Conservation (phyloP, 768 basidiomycete genomes). For the Agrocybe praecox region DNA sequence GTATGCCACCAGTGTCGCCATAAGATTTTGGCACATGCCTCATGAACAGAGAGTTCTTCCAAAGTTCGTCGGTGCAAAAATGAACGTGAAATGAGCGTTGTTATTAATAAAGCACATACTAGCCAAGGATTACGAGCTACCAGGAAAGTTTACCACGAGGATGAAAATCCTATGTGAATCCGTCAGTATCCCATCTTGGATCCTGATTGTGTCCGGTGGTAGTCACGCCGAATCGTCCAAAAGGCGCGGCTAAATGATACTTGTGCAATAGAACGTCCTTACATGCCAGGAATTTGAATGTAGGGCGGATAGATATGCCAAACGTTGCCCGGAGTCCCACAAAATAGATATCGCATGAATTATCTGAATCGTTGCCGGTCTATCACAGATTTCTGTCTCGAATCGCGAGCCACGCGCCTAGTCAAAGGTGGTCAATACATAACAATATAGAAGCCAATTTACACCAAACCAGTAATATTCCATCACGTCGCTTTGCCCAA, state of each 20-base stretch:
- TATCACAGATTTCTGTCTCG: constrained; percentile 78
- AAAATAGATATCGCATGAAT: constrained; percentile 3
- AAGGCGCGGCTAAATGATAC: background rate
- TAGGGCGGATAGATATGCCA: background rate
- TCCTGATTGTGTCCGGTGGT: background rate
- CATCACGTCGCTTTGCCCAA: constrained; percentile 91
- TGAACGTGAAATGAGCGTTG: background rate
- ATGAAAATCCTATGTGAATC: background rate
- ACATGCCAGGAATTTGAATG: background rate
- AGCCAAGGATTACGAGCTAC: background rate
- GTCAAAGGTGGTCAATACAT: constrained; percentile 5
- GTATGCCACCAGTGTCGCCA: background rate
- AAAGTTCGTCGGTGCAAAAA: background rate
- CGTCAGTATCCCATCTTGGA: background rate
- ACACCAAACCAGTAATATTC: constrained; percentile 85
- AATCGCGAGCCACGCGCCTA: constrained; percentile 80
- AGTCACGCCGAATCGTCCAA: background rate
- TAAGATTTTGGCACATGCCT: background rate
- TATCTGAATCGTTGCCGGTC: constrained; percentile 70
- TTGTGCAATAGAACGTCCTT: too few species aligned
- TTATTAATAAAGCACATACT: constrained; percentile 2
- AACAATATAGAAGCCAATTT: background rate
- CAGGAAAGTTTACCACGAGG: constrained; percentile 6
- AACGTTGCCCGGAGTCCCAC: background rate
- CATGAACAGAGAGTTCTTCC: constrained; percentile 1